Evolutionary conservation across 495 filamentous ascomycete species (phyloP), one percentile per base, ranked within the genome.

Genomic region (Friedmanniomyces simplex): DNA sequence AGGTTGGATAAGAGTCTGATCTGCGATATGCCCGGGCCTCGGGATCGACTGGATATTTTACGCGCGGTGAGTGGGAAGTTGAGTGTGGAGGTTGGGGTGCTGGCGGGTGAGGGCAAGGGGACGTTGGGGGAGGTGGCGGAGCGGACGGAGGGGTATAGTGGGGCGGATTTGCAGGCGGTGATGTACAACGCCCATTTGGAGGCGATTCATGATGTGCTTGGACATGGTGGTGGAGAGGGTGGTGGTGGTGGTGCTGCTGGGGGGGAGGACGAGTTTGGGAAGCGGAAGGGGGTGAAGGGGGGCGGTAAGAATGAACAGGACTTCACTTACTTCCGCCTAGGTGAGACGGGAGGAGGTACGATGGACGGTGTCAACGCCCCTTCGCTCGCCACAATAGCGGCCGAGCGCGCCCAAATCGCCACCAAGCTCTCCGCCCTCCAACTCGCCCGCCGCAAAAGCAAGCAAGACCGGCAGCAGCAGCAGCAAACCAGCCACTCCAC

Each of bases 141-240:
- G 1, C 71, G 79, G 41, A 96, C 91, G 0, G 88, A 89, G 58
- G 93, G 93, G n/a, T 96, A 93, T 67, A 89, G 87, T 0, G 93
- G 93, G 1, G 93, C 93, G 0, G 93, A 98, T 75, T 73, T 98
- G 18, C 94, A 96, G 69, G 93, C 93, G 0, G 80, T 98, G 11
- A 80, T 97, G 16, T 96, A 94, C 57, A 97, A 98, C 61, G 93
- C 93, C 4, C 93, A 98, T 69, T 76, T 98, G 6, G 94, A 97
- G 70, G 93, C 93, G 25, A 94, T 98, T 56, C 93, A 98, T 59
- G 90, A 95, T 58, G 81, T 91, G 1, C 79, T 98, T 2, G 85
- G 82, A 13, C 86, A 88, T 58, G 74, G 74, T 0, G 76, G 79
- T n/a, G 55, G 57, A 11, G n/a, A n/a, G n/a, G n/a, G n/a, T n/a